Evolutionary conservation across 2,329 filamentous ascomycete genomes (phyloP), one percentile per base, ranked within the genome.

Genomic region (Cryphonectria parasitica): DNA sequence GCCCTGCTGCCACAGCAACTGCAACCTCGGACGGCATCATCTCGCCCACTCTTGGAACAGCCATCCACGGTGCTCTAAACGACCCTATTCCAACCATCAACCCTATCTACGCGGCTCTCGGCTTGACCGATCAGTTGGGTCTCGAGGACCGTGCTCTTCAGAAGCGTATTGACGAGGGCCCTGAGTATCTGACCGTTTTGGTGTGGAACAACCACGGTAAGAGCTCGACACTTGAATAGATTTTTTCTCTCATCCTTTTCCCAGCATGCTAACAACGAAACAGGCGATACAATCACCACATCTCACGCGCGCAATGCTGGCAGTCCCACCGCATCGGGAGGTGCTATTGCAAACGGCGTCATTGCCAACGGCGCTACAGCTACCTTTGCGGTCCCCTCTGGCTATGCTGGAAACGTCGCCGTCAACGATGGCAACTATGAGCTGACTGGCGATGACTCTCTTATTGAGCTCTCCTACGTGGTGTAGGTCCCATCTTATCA

Each of bases 361-460:
- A 61, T 76, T 10, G 68, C 72, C 31, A 52, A 66, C 1, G 69
- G 72, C 17, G 63, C 58, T 0, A 65, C 67, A 1, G 71, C 67
- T 15, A 58, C 67, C 0, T 73, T 74, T 34, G 74, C 70, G 10
- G 74, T 74, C 0, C 75, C 74, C 1, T 74, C 73, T n/a, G 71
- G 71, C 43, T 76, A 73, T 69, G 71, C 73, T 13, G 75, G 75
- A 28, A 75, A 70, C 10, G 63, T 76, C 3, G 74, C 74, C 67
- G 43, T 76, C 54, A 71, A 67, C 41, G 69, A 71, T 17, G 72
- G 63, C 41, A 43, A 54, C 17, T 34, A 64, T 45, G n/a, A 64
- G 2, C 61, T 62, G 22, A 69, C 67, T 41, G 74, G 72, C 34
- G 66, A 64, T 4, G 69, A 43, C 52, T 70, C 69, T 1, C 69